phyloP scores from a whole-genome alignment of 2,329 filamentous ascomycete genomes.

The Fusarium sacchari region DNA sequence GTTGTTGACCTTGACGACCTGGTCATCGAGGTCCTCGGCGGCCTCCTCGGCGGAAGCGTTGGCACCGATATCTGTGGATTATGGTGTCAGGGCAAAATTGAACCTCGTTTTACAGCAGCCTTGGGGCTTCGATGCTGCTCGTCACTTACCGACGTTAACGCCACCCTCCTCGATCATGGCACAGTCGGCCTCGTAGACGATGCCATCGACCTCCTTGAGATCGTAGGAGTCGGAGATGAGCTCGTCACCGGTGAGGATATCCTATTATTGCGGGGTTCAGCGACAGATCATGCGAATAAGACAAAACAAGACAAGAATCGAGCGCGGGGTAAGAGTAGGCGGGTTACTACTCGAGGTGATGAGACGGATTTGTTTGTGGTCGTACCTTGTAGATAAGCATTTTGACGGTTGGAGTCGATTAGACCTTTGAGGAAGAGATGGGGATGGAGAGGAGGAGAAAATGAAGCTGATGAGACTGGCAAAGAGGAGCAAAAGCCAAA shows the following conservation, averaged over 20 bases:
- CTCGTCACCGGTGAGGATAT: slow-evolving; percentile 90
- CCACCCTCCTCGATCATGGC: slow-evolving; percentile 84
- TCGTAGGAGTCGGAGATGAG: slow-evolving; percentile 96
- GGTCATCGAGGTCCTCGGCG: slow-evolving; percentile 79
- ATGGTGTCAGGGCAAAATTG: slow-evolving; percentile 15
- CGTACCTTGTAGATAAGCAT: slow-evolving; percentile 80
- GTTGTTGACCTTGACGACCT: slow-evolving; percentile 83
- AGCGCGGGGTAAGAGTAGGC: slow-evolving; percentile 32
- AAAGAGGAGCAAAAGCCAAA: slow-evolving; percentile 33
- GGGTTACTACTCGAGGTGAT: slow-evolving; percentile 1
- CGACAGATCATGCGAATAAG: slow-evolving; percentile 34
- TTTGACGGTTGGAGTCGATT: slow-evolving; percentile 57
- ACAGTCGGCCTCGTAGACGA: slow-evolving; percentile 92
- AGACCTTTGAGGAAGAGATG: slow-evolving; percentile 30
- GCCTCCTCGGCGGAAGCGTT: slow-evolving; percentile 96
- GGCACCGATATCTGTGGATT: slow-evolving; percentile 79
- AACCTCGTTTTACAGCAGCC: background rate
- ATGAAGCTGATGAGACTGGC: slow-evolving; percentile 29
- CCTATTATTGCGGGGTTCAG: slow-evolving; percentile 65
- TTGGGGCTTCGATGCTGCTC: background rate
- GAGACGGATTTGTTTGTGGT: slow-evolving; percentile 26
- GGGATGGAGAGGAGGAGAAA: slow-evolving; percentile 18
- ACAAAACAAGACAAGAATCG: slow-evolving; percentile 5
- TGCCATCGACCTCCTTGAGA: slow-evolving; percentile 80
- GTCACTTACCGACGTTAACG: slow-evolving; percentile 74